Evolutionary conservation across 129 eudicot species (phyloP).

Genomic region (Arctium minus): DNA sequence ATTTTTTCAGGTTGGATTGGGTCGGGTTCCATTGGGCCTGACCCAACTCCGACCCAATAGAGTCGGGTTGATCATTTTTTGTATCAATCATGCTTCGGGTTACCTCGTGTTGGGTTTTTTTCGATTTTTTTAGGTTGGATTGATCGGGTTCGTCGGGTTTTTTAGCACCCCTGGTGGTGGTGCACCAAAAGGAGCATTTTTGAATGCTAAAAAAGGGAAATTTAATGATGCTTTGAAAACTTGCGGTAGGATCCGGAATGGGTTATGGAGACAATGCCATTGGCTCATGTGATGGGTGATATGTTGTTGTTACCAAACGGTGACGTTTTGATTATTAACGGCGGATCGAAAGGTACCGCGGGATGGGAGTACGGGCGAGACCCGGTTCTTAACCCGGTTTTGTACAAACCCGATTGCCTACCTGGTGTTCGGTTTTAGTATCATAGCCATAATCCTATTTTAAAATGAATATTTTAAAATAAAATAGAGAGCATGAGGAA

Average conservation of each 20-base stretch:
- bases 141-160: no score
- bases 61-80: no score
- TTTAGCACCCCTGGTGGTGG: conserved; percentile 41
- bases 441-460: no score
- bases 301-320: conserved; percentile 64
- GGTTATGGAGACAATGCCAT: conserved; percentile 71
- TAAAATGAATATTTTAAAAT: no score
- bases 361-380: conserved; percentile 58
- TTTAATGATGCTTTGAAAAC: conserved; percentile 48
- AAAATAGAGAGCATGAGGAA: no score
- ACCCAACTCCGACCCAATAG: no score
- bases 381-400: conserved; percentile 54
- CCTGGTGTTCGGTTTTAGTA: conserved; percentile 18
- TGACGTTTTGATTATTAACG: conserved; percentile 57
- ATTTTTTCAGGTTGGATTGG: no score
- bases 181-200: conserved; percentile 52
- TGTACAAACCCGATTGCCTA: conserved; percentile 38
- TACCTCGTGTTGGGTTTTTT: no score
- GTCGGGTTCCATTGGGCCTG: no score
- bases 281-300: conserved; percentile 68
- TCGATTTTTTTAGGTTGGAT: no score
- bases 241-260: conserved; percentile 63
- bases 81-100: no score
- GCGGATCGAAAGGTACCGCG: conserved; percentile 46
- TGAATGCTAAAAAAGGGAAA: conserved; percentile 33